Evolutionary conservation across 1,284 basidiomycete genomes (phyloP), one percentile per base, ranked within the genome.

Genomic region (Ceratobasidium sp.): DNA sequence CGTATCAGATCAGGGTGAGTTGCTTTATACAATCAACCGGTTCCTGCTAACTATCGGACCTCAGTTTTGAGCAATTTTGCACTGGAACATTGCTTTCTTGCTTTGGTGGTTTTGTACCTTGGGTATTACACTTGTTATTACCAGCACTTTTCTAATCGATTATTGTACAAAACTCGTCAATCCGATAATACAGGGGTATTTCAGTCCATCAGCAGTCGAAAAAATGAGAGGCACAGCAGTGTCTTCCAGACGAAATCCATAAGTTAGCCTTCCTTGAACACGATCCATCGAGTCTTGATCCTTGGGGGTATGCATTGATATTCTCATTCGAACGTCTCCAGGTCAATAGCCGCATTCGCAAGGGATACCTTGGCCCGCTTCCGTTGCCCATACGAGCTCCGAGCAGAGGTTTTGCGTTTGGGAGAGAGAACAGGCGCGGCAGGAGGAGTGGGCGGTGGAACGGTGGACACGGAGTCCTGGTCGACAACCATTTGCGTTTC

Each of bases 1-100:
- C 87, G 6, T 95, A 95, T 79, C 92, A 95, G 79, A 87, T 95
- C 73, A 80, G 92, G 81, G 92, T 94, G 78, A 77, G 90, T 73
- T 6, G 53, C 3, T 42, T 13, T 7, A 20, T 45, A 22, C 13
- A 8, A 3, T 20, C 35, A 20, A 20, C 20, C 20, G n/a, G 12
- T 22, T 34, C 20, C 29, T 52, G 20, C 49, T 64, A 34, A 64
- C 15, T 12, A 15, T 22, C 34, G 20, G 8, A 22, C n/a, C 38
- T 22, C 31, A 52, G 60, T 52, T 52, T 52, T 52, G 27, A 52
- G 45, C 3, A 22, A 27, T 52, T 3, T 57, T 45, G 32, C 34
- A 64, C 22, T 38, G 38, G 60, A 34, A 50, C 22, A 64, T 38
- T 20, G 50, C 45, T 29, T 27, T 34, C 38, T 64, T 47, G 45